A percentile compares a stretch with the other conserved stretches of the same genome.
Conservation (phyloP, 2,329 filamentous ascomycete genomes). For the Phoma sp. region DNA sequence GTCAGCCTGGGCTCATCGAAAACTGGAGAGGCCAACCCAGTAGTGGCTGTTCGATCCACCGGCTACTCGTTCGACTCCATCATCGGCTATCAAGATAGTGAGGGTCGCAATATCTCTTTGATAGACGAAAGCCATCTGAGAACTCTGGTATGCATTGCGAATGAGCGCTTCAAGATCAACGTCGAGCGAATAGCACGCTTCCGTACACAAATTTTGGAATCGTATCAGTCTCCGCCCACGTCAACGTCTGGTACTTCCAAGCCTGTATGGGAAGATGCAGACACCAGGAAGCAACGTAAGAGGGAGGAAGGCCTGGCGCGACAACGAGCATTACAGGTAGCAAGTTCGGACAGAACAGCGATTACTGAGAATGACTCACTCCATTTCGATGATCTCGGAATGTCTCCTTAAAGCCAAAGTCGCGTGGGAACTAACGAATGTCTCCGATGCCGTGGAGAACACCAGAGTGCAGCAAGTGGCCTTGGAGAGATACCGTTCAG, state of each 20-base stretch:
- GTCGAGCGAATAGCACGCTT: slow-evolving; percentile 71
- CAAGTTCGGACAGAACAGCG: neutral
- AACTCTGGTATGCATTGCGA: slow-evolving; percentile 71
- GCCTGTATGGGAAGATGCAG: slow-evolving; percentile 51
- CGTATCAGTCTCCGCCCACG: slow-evolving; percentile 7
- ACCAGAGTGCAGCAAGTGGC: neutral
- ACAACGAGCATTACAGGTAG: slow-evolving; percentile 48
- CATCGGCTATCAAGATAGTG: slow-evolving; percentile 63
- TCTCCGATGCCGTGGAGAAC: slow-evolving; percentile 2
- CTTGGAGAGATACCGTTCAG: neutral
- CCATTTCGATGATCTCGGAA: slow-evolving; percentile 1
- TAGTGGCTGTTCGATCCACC: slow-evolving; percentile 85
- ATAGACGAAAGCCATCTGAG: slow-evolving; percentile 73
- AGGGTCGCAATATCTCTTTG: slow-evolving; percentile 51
- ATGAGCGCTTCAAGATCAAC: slow-evolving; percentile 77
- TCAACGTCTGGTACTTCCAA: slow-evolving; percentile 9
- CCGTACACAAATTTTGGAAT: slow-evolving; percentile 56
- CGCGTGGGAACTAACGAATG: neutral
- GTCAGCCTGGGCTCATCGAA: slow-evolving; percentile 63
- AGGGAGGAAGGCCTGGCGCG: slow-evolving; percentile 57
- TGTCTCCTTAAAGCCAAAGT: neutral
- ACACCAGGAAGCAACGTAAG: slow-evolving; percentile 48
- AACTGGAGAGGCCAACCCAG: slow-evolving; percentile 62
- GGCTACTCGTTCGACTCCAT: slow-evolving; percentile 83
- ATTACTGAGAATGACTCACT: neutral